Evolutionary conservation across 345 rosid species (phyloP).

Genomic region (Physaria fendleri): DNA sequence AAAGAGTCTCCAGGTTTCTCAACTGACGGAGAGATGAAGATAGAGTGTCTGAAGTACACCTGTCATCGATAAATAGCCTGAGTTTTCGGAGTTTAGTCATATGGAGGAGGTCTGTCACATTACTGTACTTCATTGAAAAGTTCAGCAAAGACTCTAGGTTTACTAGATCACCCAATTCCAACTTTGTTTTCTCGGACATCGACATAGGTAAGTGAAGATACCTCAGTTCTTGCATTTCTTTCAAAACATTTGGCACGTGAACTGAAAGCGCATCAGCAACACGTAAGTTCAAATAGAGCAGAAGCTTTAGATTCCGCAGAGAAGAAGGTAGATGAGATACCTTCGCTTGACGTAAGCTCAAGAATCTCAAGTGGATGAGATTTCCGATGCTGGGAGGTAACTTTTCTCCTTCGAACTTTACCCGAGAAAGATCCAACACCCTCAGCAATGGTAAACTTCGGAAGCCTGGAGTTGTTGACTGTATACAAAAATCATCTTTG

Average conservation of each 20-base stretch:
- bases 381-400: slow-evolving; percentile 31
- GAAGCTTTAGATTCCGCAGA: slow-evolving; percentile 10
- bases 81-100: slow-evolving; percentile 13
- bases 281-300: slow-evolving; percentile 19
- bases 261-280: not conserved
- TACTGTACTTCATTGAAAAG: not conserved
- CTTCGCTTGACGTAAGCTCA: not conserved
- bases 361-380: slow-evolving; percentile 36
- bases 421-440: slow-evolving; percentile 4
- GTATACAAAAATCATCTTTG: not conserved
- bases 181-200: not conserved
- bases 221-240: slow-evolving; percentile 20
- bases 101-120: not conserved
- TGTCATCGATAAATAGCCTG: not conserved
- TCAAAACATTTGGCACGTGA: slow-evolving; percentile 24
- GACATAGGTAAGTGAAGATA: slow-evolving; percentile 11
- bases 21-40: slow-evolving; percentile 5
- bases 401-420: slow-evolving; percentile 3
- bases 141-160: slow-evolving; percentile 1
- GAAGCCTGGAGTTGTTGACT: slow-evolving; percentile 4
- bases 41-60: not conserved
- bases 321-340: slow-evolving; percentile 17
- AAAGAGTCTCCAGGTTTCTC: not conserved
- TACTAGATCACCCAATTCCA: slow-evolving; percentile 10
- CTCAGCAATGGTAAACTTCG: slow-evolving; percentile 22